Base-by-base conservation (phyloP, 805 yeast genomes). In the Phaffomyces antillensis region DNA sequence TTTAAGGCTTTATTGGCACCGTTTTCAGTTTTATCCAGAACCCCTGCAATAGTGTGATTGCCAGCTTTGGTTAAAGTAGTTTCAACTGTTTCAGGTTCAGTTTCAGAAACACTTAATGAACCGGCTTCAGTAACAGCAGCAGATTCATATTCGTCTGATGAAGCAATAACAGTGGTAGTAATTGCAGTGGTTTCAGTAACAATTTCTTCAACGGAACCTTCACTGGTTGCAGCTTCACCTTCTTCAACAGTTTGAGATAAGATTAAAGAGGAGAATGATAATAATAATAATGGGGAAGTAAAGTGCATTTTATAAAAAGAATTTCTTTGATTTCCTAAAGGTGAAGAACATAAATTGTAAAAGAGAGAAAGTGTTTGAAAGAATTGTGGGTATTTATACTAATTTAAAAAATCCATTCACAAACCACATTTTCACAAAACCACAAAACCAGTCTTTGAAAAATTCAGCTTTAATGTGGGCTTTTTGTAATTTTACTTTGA, bases 11-110 rank as follows among this genome's bases (percentile, higher is more conserved):
- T 28, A 28, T 28, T 13, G 13, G 30, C 30, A 28, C 30, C 47
- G 34, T 44, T 44, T 17, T 48, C 48, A 31, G 36, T 37, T 16
- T 45, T 33, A 59, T 74, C 79, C 50, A 72, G 58, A 42, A 76
- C 64, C 43, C 62, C 67, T 26, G 54, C 51, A 31, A 43, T 20
- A 34, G 58, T 49, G 23, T 49, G 36, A 18, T 52, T 43, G 34
- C 39, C 44, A 36, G 34, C 35, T 13, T 20, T 12, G 16, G 37
- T 18, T 40, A 26, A 13, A 39, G 35, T 34, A 16, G 36, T 16
- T 16, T 17, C 13, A 4, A 11, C 13, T 34, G 24, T 5, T 7
- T 25, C 31, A 73, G 79, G 53, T 31, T 70, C 63, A 39, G 66
- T 54, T 36, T 63, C 52, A 16, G 58, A 52, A 13, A 61, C 57